A percentile compares a stretch with the other conserved stretches of the same genome.
Conservation (phyloP, 2,329 filamentous ascomycete genomes). For the Emergomyces orientalis region DNA sequence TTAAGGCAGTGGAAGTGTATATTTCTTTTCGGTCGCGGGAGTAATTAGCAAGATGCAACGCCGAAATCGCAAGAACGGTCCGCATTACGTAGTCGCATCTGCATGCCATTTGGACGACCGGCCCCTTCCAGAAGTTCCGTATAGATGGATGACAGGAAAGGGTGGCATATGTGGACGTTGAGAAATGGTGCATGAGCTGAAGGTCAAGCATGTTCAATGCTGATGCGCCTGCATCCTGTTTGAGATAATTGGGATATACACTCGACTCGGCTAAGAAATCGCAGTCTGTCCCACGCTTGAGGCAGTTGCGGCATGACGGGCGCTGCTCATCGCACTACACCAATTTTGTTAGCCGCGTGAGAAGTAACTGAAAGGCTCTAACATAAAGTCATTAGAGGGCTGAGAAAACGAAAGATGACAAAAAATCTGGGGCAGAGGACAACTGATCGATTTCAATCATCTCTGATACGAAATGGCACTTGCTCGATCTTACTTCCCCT, state of each 20-base stretch:
- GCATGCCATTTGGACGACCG: not conserved
- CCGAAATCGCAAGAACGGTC: not conserved
- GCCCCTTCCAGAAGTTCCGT: not conserved
- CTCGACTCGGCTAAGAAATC: not conserved
- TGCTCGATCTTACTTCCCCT: not conserved
- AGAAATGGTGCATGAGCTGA: not conserved
- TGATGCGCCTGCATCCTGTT: not conserved
- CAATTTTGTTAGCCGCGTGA: not conserved
- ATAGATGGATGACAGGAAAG: not conserved
- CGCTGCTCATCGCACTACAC: not conserved
- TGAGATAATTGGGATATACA: not conserved
- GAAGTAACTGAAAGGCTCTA: not conserved
- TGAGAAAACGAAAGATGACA: not conserved
- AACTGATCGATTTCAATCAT: not conserved
- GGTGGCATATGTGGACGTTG: not conserved
- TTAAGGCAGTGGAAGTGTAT: not conserved
- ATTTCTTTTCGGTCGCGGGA: not conserved
- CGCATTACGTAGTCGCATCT: not conserved
- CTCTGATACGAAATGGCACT: not conserved
- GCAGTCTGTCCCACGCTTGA: not conserved
- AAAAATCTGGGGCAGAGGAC: not conserved
- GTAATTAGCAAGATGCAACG: not conserved
- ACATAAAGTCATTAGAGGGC: not conserved
- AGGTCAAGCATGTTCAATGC: not conserved
- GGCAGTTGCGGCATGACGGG: not conserved